phyloP scores from a whole-genome alignment of 192 early-diverging fungal genomes.

The Backusella tuberculispora region DNA sequence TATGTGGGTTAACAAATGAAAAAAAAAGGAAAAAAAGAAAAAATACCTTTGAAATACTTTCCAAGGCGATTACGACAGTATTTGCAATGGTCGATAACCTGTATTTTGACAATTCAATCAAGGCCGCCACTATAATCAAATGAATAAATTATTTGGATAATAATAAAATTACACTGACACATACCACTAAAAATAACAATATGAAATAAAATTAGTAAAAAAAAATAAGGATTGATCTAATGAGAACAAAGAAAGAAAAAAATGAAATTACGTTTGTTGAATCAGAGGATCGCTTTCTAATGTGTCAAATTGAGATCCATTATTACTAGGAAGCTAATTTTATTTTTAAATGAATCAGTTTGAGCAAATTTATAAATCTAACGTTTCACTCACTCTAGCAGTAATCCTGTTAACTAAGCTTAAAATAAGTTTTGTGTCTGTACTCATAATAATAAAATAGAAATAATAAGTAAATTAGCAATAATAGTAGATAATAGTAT shows the following conservation, averaged over 20 bases:
- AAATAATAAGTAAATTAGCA: neutral
- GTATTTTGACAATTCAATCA: constrained; percentile 80
- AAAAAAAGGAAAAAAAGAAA: neutral
- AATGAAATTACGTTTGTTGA: constrained; percentile 51
- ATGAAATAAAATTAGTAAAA: neutral
- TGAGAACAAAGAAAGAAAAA: neutral
- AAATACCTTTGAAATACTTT: constrained; percentile 68
- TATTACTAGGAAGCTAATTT: constrained; percentile 71
- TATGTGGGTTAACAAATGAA: neutral
- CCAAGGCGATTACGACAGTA: constrained; percentile 70
- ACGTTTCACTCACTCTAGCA: constrained; percentile 17
- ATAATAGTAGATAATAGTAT: neutral
- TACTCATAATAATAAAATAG: constrained; percentile 4
- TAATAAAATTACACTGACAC: neutral
- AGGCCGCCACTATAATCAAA: constrained; percentile 53
- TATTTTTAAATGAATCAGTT: neutral
- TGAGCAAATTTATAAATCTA: neutral
- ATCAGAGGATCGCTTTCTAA: constrained; percentile 78
- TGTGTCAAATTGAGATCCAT: constrained; percentile 58
- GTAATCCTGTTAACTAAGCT: constrained; percentile 24
- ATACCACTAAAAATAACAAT: constrained; percentile 8
- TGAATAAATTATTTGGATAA: neutral
- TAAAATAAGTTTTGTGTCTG: constrained; percentile 29
- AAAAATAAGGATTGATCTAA: neutral
- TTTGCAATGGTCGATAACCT: constrained; percentile 68